Conservation (phyloP, 2,329 filamentous ascomycete species). For the Trichoderma sp. region DNA sequence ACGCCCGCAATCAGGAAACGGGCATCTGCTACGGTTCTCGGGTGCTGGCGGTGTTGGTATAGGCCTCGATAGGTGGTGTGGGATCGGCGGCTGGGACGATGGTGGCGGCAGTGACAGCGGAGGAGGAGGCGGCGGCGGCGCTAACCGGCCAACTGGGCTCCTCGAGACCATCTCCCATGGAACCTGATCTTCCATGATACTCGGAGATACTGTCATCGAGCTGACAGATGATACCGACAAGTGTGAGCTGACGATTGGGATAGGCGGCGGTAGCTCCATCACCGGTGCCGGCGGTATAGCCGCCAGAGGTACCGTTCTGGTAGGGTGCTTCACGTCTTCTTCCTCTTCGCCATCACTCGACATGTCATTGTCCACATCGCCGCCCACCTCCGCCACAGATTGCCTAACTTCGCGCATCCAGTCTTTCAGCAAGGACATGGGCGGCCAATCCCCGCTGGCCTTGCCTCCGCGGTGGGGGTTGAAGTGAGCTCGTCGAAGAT, state of each 20-base stretch:
- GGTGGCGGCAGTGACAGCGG: conserved; percentile 11
- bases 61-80: background rate
- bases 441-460: conserved; percentile 60
- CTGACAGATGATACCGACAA: conserved; percentile 7
- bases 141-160: conserved; percentile 1
- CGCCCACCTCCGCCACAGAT: conserved; percentile 48
- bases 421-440: conserved; percentile 58
- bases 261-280: conserved; percentile 5
- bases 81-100: background rate
- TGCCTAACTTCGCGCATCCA: conserved; percentile 63
- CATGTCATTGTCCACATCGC: conserved; percentile 32
- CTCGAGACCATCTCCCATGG: conserved; percentile 10
- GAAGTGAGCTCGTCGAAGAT: conserved; percentile 59
- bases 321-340: conserved; percentile 36
- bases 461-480: conserved; percentile 57
- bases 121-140: conserved; percentile 6
- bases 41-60: background rate
- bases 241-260: background rate
- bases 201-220: conserved; percentile 19
- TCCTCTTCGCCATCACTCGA: conserved; percentile 56
- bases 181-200: background rate
- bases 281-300: background rate
- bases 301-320: conserved; percentile 3
- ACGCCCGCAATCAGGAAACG: conserved; percentile 59
- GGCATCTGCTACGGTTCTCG: conserved; percentile 51